phyloP scores from a whole-genome alignment of 2,329 filamentous ascomycete species.

The Aurifilum marmelostoma region DNA sequence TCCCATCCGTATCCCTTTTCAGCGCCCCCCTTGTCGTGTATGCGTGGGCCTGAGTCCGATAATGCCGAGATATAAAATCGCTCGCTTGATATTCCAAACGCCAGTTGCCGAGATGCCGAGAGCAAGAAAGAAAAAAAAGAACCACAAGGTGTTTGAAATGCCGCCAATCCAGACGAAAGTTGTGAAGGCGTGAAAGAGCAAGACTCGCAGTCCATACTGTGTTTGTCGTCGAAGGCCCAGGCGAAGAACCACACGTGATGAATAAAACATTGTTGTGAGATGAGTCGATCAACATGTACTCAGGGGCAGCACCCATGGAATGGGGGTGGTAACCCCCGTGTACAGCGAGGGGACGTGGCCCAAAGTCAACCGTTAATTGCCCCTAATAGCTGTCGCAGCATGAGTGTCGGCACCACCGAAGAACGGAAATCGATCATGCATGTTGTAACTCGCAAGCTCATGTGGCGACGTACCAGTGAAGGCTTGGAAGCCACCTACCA shows the following conservation, averaged over 20 bases:
- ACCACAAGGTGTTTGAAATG: neutral
- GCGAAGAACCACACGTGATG: neutral
- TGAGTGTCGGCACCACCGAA: conserved; percentile 51
- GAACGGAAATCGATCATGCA: conserved; percentile 54
- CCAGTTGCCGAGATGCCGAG: conserved; percentile 18
- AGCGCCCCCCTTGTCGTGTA: conserved; percentile 24
- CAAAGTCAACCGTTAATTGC: conserved; percentile 31
- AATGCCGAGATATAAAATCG: conserved; percentile 21
- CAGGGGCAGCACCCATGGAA: neutral
- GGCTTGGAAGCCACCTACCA: conserved; percentile 48
- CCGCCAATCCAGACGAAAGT: conserved; percentile 1
- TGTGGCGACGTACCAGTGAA: conserved; percentile 51
- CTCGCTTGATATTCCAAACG: conserved; percentile 26
- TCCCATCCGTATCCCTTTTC: conserved; percentile 17
- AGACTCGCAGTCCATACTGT: conserved; percentile 1
- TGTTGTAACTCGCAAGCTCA: conserved; percentile 44
- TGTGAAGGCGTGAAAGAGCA: neutral
- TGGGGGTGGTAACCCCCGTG: neutral
- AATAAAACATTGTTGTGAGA: neutral
- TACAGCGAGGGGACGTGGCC: conserved; percentile 15
- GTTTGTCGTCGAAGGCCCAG: neutral
- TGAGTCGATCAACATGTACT: conserved; percentile 3
- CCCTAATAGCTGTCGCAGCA: conserved; percentile 53
- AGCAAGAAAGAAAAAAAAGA: conserved; percentile 14
- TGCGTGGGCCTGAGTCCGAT: conserved; percentile 29